Evolutionary conservation across 192 early-diverging fungal genomes (phyloP).

Genomic region (Coemansia sp.): DNA sequence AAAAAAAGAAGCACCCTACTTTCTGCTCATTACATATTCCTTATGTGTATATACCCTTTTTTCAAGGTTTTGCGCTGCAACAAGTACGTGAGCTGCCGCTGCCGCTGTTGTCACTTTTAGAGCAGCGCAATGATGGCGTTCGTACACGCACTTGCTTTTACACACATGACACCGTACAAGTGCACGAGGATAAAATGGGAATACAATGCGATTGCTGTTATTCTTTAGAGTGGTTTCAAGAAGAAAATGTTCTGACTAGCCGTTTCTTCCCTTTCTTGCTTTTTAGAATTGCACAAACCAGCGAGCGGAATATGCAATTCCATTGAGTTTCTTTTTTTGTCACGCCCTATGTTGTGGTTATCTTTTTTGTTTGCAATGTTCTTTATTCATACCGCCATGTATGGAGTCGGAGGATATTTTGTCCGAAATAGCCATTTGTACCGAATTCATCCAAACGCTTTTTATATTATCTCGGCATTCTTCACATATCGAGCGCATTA

Average conservation of each 20-base stretch:
- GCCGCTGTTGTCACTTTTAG: not conserved
- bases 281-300: not conserved
- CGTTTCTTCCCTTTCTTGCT: not conserved
- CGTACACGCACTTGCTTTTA: not conserved
- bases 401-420: slow-evolving; percentile 1
- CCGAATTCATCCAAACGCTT: not conserved
- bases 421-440: not conserved
- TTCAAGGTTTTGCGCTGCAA: not conserved
- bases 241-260: not conserved
- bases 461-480: not conserved
- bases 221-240: not conserved
- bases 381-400: not conserved
- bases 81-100: not conserved
- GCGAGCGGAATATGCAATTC: not conserved
- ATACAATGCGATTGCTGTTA: not conserved
- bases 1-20: too few relatives aligned
- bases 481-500: not conserved
- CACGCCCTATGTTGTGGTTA: not conserved
- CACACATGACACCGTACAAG: not conserved
- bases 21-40: not conserved
- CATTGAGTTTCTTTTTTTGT: not conserved
- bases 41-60: not conserved
- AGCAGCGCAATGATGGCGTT: not conserved
- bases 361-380: not conserved
- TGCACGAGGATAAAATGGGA: not conserved